A percentile compares a stretch with the other conserved stretches of the same genome.
Conservation (phyloP, 2,329 filamentous ascomycete genomes). For the Neofusicoccum sp. region DNA sequence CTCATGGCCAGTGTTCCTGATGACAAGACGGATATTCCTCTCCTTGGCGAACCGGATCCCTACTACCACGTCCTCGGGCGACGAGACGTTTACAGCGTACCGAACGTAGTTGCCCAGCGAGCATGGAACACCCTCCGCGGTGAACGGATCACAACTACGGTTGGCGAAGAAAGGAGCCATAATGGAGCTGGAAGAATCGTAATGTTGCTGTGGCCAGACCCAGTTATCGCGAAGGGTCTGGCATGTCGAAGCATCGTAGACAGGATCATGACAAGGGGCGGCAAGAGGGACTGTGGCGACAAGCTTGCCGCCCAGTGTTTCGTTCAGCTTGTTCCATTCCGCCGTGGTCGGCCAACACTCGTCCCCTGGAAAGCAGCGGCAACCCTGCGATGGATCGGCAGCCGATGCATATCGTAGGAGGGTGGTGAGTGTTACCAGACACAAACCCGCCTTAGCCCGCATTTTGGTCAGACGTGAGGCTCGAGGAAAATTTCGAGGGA, state of each 20-base stretch:
- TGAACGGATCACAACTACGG: conserved; percentile 23
- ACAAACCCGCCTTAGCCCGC: not conserved
- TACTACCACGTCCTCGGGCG: conserved; percentile 23
- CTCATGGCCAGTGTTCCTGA: conserved; percentile 43
- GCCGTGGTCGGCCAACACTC: conserved; percentile 51
- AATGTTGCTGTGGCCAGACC: conserved; percentile 26
- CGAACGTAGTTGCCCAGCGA: not conserved
- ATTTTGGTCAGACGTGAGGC: not conserved
- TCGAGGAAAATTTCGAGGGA: not conserved
- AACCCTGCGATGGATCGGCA: conserved; percentile 27
- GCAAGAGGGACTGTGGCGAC: conserved; percentile 48
- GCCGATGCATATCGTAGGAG: not conserved
- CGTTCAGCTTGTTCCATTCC: conserved; percentile 53
- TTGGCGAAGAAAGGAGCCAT: conserved; percentile 10
- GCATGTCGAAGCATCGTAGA: conserved; percentile 31
- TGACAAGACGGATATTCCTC: conserved; percentile 37
- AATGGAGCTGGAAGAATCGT: conserved; percentile 19
- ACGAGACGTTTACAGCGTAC: conserved; percentile 2
- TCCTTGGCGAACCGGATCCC: conserved; percentile 32
- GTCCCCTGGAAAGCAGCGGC: conserved; percentile 54
- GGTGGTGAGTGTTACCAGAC: not conserved
- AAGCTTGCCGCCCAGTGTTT: conserved; percentile 47
- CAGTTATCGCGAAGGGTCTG: conserved; percentile 32
- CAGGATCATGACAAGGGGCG: conserved; percentile 48
- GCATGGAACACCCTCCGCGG: not conserved